These are phyloP conservation scores for Diaporthe sp. DNA, from an alignment of 2,329 filamentous ascomycete species.

Conservation along the genomic window DNA sequence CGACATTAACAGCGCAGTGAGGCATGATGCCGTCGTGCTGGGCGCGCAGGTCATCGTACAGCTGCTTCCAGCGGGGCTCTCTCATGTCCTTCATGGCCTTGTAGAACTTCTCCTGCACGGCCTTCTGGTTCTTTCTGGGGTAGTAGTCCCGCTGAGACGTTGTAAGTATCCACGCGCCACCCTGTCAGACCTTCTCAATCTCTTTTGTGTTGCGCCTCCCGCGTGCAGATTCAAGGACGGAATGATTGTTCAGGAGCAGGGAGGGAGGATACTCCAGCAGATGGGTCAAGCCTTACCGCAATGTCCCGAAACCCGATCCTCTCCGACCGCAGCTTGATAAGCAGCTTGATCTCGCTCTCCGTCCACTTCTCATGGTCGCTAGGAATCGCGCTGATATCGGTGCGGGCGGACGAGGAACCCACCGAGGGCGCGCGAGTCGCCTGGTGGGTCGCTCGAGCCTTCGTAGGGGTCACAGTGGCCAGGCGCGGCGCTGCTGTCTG, in stretches of 20 bases:
- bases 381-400: too few relatives aligned
- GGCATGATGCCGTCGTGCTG: background rate
- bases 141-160: background rate
- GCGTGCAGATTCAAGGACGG: background rate
- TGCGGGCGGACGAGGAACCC: background rate
- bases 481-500: background rate
- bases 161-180: background rate
- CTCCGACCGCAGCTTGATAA: background rate
- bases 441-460: background rate
- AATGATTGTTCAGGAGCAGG: background rate
- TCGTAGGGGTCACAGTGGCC: background rate
- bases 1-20: background rate
- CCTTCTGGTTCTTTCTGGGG: conserved; percentile 2
- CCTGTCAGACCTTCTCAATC: background rate
- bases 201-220: background rate
- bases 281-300: background rate
- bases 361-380: conserved; percentile 10
- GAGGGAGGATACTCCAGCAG: too few relatives aligned
- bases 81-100: background rate
- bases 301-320: background rate
- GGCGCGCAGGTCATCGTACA: background rate
- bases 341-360: background rate
- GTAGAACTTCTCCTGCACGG: conserved; percentile 25
- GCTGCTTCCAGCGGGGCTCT: background rate
- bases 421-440: background rate